These are phyloP conservation scores for Hypoxylon sp. DNA, from an alignment of 2,329 filamentous ascomycete genomes.

Conservation along the genomic window DNA sequence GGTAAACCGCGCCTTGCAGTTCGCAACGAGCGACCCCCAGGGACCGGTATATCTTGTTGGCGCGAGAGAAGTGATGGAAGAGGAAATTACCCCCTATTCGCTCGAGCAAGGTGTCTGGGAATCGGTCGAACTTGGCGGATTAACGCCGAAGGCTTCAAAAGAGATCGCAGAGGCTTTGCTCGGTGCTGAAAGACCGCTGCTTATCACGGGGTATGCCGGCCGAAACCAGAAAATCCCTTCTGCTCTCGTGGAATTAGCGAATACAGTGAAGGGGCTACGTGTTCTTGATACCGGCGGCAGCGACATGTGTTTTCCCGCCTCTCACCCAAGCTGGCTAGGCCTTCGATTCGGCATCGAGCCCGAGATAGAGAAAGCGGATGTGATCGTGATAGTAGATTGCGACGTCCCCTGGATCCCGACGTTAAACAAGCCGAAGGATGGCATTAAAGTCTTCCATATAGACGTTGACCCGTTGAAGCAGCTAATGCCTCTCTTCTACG, in stretches of 20 bases:
- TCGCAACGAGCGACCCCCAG: conserved; percentile 79
- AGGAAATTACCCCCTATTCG: conserved; percentile 79
- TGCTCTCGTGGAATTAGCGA: conserved; percentile 74
- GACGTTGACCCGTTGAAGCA: conserved; percentile 76
- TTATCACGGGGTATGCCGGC: conserved; percentile 78
- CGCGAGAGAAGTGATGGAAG: conserved; percentile 85
- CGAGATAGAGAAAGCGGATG: conserved; percentile 79
- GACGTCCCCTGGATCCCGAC: conserved; percentile 96
- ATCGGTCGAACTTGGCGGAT: conserved; percentile 73
- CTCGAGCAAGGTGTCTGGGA: conserved; percentile 78
- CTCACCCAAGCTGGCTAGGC: conserved; percentile 76
- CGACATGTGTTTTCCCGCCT: conserved; percentile 83
- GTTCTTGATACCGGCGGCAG: conserved; percentile 82
- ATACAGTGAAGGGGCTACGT: conserved; percentile 74
- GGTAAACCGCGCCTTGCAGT: conserved; percentile 85
- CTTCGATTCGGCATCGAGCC: conserved; percentile 80
- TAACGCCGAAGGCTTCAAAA: conserved; percentile 64
- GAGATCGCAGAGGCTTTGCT: conserved; percentile 73
- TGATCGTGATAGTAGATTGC: conserved; percentile 87
- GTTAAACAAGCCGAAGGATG: conserved; percentile 66
- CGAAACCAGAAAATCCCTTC: conserved; percentile 72
- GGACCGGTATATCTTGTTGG: conserved; percentile 85
- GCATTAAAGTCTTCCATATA: conserved; percentile 70
- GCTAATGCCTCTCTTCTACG: conserved; percentile 79
- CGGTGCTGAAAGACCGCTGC: conserved; percentile 72